Percentiles rank a stretch among this genome's conserved stretches.
Evolutionary conservation across 1,139 yeast genomes (phyloP).

Genomic region (Diutina rugosa): DNA sequence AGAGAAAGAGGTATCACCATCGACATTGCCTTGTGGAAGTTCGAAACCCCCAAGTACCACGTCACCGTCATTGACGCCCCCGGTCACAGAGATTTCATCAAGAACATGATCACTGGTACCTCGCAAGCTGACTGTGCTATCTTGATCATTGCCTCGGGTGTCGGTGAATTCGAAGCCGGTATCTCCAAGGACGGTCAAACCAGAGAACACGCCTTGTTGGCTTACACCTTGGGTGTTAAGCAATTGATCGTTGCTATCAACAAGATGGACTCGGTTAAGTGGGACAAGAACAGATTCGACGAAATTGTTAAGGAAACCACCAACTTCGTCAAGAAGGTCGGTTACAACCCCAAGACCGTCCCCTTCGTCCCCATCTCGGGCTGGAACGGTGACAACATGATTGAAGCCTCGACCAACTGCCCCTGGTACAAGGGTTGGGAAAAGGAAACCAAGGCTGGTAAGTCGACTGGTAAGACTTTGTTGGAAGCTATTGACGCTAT

Average conservation of each 20-base stretch:
- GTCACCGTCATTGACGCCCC: conserved; percentile 92
- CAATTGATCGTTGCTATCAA: conserved; percentile 18
- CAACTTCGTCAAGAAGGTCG: conserved; percentile 86
- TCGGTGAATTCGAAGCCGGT: conserved; percentile 94
- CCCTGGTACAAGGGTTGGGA: conserved; percentile 91
- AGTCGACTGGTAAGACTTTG: conserved; percentile 71
- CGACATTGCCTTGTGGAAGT: conserved; percentile 90
- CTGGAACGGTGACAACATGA: conserved; percentile 93
- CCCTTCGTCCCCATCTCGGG: conserved; percentile 90
- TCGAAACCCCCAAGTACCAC: conserved; percentile 90
- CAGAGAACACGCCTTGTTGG: conserved; percentile 9
- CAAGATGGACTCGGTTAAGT: conserved; percentile 89
- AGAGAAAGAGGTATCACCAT: conserved; percentile 97
- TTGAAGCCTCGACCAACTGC: conserved; percentile 71
- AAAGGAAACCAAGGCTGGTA: conserved; percentile 76
- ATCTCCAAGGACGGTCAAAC: conserved; percentile 85
- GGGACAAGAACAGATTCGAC: conserved; percentile 72
- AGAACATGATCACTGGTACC: conserved; percentile 89
- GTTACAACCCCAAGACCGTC: conserved; percentile 87
- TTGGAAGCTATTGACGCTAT: conserved; percentile 81
- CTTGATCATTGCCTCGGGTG: conserved; percentile 83
- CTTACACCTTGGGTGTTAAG: conserved; percentile 9
- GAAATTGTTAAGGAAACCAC: conserved; percentile 77
- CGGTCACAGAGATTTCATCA: conserved; percentile 96
- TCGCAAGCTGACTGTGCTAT: conserved; percentile 92